These are phyloP conservation scores for Sporisorium scitamineum DNA, from an alignment of 1,284 basidiomycete species.

Conservation along the genomic window DNA sequence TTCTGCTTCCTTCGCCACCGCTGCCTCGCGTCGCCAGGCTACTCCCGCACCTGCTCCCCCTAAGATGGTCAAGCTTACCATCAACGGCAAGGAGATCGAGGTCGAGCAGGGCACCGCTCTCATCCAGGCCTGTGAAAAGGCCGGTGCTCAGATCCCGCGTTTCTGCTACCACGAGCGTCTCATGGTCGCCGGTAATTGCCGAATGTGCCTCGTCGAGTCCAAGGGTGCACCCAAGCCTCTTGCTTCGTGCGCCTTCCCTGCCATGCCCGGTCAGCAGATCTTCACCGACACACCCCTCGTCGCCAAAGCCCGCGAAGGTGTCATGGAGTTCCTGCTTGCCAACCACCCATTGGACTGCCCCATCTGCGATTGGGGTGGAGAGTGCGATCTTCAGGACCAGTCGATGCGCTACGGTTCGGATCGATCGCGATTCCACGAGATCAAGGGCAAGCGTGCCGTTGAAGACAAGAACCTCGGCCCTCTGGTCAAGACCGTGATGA, in stretches of 20 bases:
- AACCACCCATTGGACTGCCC: constrained; percentile 99
- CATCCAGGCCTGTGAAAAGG: constrained; percentile 87
- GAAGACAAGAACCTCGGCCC: constrained; percentile 99
- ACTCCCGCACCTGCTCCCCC: constrained; percentile 60
- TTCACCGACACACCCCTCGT: constrained; percentile 95
- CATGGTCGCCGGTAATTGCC: constrained; percentile 68
- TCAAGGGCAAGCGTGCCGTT: constrained; percentile 95
- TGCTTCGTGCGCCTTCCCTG: constrained; percentile 87
- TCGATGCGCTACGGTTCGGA: constrained; percentile 99
- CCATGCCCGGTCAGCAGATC: constrained; percentile 95
- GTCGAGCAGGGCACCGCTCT: constrained; percentile 73
- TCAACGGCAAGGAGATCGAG: constrained; percentile 69
- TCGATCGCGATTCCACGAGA: constrained; percentile 96
- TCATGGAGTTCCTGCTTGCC: constrained; percentile 97
- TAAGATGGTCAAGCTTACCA: constrained; percentile 68
- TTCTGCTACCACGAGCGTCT: constrained; percentile 91
- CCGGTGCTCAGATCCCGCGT: constrained; percentile 71
- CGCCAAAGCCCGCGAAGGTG: constrained; percentile 89
- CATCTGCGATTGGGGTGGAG: constrained; percentile 84
- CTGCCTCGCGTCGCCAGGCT: constrained; percentile 53
- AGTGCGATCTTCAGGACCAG: constrained; percentile 99
- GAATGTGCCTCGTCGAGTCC: constrained; percentile 92
- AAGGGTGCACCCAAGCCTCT: constrained; percentile 90
- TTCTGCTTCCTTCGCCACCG: constrained; percentile 52
- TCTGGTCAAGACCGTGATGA: constrained; percentile 99